phyloP scores from a whole-genome alignment of 73 alveolate species.

The Paramecium sonneborni region DNA sequence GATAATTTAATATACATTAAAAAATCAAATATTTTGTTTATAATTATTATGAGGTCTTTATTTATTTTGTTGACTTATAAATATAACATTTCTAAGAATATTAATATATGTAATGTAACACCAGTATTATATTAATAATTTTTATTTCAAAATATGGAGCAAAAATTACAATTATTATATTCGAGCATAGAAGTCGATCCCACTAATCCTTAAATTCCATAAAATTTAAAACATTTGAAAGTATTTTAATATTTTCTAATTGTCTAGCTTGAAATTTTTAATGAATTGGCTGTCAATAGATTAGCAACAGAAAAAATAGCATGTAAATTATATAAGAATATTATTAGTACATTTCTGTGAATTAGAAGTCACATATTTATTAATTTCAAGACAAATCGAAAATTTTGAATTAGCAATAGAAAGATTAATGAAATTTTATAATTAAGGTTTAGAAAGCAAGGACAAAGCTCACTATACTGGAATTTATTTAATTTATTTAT shows the following conservation, averaged over 20 bases:
- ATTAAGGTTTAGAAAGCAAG: neutral
- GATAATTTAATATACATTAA: no score
- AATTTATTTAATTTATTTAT: neutral
- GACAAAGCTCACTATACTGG: neutral
- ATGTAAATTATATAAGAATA: neutral
- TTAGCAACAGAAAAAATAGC: neutral
- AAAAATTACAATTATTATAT: neutral
- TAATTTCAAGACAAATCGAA: neutral
- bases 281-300: neutral
- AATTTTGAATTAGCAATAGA: constrained; percentile 32
- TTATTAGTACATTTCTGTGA: constrained; percentile 36
- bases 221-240: neutral
- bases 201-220: neutral
- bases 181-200: neutral
- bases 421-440: constrained; percentile 45
- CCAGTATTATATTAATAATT: constrained; percentile 4
- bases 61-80: no score
- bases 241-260: neutral
- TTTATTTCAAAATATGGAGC: neutral
- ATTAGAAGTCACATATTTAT: constrained; percentile 13
- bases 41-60: no score
- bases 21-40: no score
- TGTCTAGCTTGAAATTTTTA: constrained; percentile 7
- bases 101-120: neutral
- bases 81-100: neutral